These are phyloP conservation scores for Aschersonia sp. DNA, from an alignment of 2,329 filamentous ascomycete species.

Conservation along the genomic window DNA sequence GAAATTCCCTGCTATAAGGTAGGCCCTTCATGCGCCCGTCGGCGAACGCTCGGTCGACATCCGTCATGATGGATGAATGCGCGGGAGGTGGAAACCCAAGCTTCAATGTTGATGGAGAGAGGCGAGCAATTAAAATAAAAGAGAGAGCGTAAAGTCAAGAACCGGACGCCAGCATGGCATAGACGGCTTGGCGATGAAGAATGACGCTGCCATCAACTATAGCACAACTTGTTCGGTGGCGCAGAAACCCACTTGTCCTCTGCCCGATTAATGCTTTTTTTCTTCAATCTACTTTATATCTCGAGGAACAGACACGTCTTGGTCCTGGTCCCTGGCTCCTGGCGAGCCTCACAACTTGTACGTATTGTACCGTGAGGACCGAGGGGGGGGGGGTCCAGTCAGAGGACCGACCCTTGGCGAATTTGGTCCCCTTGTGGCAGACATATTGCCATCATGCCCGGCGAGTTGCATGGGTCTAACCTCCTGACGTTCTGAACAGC, in stretches of 20 bases:
- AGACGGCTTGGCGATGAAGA: background rate
- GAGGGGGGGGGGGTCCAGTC: background rate
- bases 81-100: background rate
- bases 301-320: too few species aligned
- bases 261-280: background rate
- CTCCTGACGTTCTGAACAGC: background rate
- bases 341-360: too few species aligned
- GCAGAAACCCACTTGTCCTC: background rate
- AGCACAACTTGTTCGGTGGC: background rate
- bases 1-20: conserved; percentile 16
- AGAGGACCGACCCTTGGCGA: background rate
- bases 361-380: too few species aligned
- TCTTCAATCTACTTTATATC: background rate
- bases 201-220: background rate
- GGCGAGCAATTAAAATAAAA: background rate
- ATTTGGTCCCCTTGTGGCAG: background rate
- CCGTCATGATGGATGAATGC: conserved; percentile 8
- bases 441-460: background rate
- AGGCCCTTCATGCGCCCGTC: conserved; percentile 18
- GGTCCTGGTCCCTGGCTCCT: too few species aligned
- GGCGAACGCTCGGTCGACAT: conserved; percentile 17
- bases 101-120: background rate
- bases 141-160: background rate
- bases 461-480: background rate
- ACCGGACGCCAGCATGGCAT: background rate